Base-by-base conservation (phyloP, 2,329 filamentous ascomycete species). In the Aspergillus alliaceus region DNA sequence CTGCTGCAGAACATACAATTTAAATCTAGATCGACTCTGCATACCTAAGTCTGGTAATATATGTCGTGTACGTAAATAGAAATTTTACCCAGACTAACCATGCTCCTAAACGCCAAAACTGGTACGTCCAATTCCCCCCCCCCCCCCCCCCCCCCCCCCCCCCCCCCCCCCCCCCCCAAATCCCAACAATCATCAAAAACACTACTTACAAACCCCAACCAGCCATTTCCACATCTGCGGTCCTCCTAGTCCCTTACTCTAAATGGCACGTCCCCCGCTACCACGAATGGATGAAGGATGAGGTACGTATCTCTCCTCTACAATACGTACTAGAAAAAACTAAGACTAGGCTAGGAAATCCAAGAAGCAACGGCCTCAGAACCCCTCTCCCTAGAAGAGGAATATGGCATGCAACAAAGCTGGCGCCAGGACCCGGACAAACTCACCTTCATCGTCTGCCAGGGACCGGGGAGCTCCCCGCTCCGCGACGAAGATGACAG, bases 231-330 rank as follows among this genome's bases (percentile, higher is more conserved):
- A 89, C 89, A 1, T 75, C 82, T 4, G 80, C 80, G 50, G 79
- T 90, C 44, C 82, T 96, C 18, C 83, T 98, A 9, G 91, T 96
- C 9, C 93, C 93, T 0, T 97, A 97, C 75, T 88, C 88, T 61
- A 76, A 81, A 35, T 89, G 87, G 69, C 93, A 97, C 78, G 93
- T 98, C 24, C 82, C 82, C 15, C 86, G 82, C 35, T 97, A 97
- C 72, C 91, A 96, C 71, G 78, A 82, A 68, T 98, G 93, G 93
- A 97, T 98, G 93, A 84, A 93, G 79, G 88, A 95, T 67, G 82
- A 88, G 51, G 89, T 82, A 73, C 35, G 64, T 64, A 11, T 31
- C 20, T n/a, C n/a, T n/a, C n/a, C n/a, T n/a, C n/a, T n/a, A n/a
- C n/a, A n/a, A n/a, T n/a, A n/a, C n/a, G n/a, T n/a, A n/a, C n/a